Percentiles rank a stretch among this genome's conserved stretches.
Evolutionary conservation across 257 asterid genomes (phyloP).

Genomic region (Solanum ahanhuiri): DNA sequence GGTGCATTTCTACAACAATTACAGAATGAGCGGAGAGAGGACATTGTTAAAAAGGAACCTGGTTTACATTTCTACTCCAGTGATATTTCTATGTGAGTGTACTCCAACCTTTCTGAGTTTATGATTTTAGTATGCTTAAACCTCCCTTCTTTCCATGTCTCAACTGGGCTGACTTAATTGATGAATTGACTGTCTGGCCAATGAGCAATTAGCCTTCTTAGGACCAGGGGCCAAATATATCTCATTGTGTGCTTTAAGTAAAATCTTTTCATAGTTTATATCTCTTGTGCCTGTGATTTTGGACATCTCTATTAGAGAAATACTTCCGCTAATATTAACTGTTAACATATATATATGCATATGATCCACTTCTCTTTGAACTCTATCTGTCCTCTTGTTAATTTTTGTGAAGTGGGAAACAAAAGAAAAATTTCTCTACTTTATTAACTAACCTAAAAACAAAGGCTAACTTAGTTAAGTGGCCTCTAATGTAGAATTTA

Average conservation of each 20-base stretch:
- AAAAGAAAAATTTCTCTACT: neutral
- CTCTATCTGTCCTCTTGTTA: neutral
- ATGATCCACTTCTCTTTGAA: neutral
- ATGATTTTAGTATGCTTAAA: neutral
- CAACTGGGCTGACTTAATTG: neutral
- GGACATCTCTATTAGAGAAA: neutral
- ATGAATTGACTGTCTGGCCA: neutral
- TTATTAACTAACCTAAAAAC: neutral
- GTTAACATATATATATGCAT: neutral
- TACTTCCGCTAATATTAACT: neutral
- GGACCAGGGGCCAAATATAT: neutral
- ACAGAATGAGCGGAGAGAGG: conserved; percentile 58
- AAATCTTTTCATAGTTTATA: neutral
- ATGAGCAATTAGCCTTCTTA: neutral
- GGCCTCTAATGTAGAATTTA: neutral
- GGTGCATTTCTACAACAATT: conserved; percentile 78
- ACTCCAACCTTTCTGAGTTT: neutral
- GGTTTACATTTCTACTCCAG: conserved; percentile 85
- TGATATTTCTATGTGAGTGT: conserved; percentile 82
- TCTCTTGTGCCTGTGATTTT: neutral
- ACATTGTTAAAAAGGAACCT: conserved; percentile 50
- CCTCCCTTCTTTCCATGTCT: neutral
- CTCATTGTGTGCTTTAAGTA: neutral
- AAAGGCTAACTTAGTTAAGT: neutral
- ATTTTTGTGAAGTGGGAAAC: neutral